Base-by-base conservation (phyloP, 768 basidiomycete species). In the Wakefieldia striispora region DNA sequence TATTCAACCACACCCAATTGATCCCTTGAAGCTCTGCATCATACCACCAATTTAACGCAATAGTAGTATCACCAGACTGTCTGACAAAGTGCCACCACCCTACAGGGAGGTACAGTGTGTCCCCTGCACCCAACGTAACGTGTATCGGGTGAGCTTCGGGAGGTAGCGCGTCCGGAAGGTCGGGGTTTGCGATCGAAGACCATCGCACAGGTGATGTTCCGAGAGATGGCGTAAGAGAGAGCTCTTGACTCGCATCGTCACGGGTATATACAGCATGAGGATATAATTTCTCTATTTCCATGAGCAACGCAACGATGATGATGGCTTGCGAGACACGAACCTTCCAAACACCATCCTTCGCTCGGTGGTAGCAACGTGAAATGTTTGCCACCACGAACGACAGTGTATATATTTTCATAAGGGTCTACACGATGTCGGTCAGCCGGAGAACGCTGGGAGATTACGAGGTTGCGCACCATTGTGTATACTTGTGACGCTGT, bases 21-120 rank as follows among this genome's bases (percentile, higher is more conserved):
- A 79, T 78, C 13, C 90, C 88, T 47, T 76, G 70, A 64, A 84
- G 77, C 63, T 91, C 86, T 55, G 86, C 76, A 59, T 94, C 91
- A 63, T 90, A 91, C 91, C 91, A 94, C 84, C 88, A 92, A 60
- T 94, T 94, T 19, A 90, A 58, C 2, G 89, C 88, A 50, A 92
- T 80, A 1, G 80, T 83, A 20, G 74, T 71, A 51, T 75, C 72
- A 4, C 75, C 78, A 4, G 78, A 72, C 63, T 97, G 94, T 35
- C 81, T 76, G 31, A 95, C 91, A 60, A 90, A 80, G 64, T 95
- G 94, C 86, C 88, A 95, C 95, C 95, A 97, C 0, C 91, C 86
- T 5, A 86, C 80, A n/a, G 95, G 95, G 17, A 97, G 80, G 67
- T 92, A 95, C 17, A 97, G 69, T 1, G 86, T 83, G 56, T 95